Base-by-base conservation (phyloP, 176 grass and related monocot species). In the Oryza meridionalis region DNA sequence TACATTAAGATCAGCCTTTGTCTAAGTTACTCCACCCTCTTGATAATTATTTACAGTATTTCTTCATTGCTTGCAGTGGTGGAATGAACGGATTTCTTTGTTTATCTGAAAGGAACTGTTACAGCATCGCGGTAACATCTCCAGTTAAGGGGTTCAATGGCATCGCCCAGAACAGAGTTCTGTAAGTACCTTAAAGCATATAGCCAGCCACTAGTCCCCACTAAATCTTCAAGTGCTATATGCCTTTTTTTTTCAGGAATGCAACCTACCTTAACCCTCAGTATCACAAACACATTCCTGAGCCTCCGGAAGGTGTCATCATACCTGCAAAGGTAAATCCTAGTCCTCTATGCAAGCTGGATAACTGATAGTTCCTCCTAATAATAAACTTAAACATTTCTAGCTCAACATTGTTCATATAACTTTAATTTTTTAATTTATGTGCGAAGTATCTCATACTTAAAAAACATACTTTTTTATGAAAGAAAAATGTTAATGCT, bases 41-140 rank as follows among this genome's bases (percentile, higher is more conserved):
- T 12, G 0, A 84, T 46, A 82, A 69, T 44, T 76, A 68, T 79
- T 82, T 81, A 84, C 35, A 11, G 10, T 72, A 73, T 72, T 73
- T 88, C 79, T 69, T 21, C 24, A 25, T 14, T 38, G 19, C 53
- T 80, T 83, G 70, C 86, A 96, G 93, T 81, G 89, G 78, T 65
- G 89, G 96, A 84, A 98, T 98, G 96, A 98, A 98, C 84, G 96
- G 96, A 69, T 98, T 88, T 71, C 91, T 98, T 84, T 94, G 88
- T 85, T 92, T 98, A 90, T 90, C 82, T 69, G 83, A 90, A 80
- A 90, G 93, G 80, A 98, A 96, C 75, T 73, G 78, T 49, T 94
- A 87, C 79, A 85, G 49, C 25, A n/a, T 63, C 21, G 40, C 61
- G 55, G 81, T 98, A 44, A 55, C 43, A 78, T 87, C 93, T 84